Percentiles rank a stretch among this genome's conserved stretches.
These are phyloP conservation scores for Cytospora leucostoma DNA, from an alignment of 2,329 filamentous ascomycete species.

Conservation along the genomic window DNA sequence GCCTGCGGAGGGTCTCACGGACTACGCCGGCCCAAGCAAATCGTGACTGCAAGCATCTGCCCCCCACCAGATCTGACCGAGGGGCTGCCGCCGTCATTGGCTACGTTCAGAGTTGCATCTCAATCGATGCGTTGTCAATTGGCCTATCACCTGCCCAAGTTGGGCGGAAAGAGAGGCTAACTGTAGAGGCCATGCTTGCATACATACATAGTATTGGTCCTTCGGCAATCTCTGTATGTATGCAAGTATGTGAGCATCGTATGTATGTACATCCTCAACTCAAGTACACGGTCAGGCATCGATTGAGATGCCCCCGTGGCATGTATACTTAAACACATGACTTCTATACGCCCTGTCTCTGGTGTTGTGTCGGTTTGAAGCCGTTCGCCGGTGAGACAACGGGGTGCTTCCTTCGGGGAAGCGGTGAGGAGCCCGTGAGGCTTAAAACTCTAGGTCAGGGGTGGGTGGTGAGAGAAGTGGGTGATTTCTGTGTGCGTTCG, in stretches of 20 bases:
- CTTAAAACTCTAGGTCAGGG: slow-evolving; percentile 20
- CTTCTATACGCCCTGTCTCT: background rate
- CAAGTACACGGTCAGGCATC: slow-evolving; percentile 22
- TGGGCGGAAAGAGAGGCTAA: background rate
- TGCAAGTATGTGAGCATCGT: background rate
- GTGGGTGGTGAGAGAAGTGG: slow-evolving; percentile 4
- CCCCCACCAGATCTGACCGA: slow-evolving; percentile 12
- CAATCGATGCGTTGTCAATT: slow-evolving; percentile 30
- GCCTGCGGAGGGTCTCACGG: background rate
- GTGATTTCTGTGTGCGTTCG: slow-evolving; percentile 5
- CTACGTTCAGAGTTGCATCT: slow-evolving; percentile 16
- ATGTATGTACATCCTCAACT: background rate
- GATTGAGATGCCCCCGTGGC: slow-evolving; percentile 6
- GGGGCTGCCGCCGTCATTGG: slow-evolving; percentile 27
- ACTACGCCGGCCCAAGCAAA: background rate
- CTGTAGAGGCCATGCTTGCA: background rate
- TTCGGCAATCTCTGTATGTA: background rate
- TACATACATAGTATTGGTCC: background rate
- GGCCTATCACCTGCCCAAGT: slow-evolving; percentile 28
- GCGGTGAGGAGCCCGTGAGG: slow-evolving; percentile 27
- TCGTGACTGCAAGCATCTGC: slow-evolving; percentile 18
- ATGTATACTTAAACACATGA: background rate
- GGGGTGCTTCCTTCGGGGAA: slow-evolving; percentile 8
- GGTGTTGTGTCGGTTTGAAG: background rate
- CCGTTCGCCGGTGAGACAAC: background rate